Base-by-base conservation (phyloP, 148 eudicot species). In the Camellia sinensis region DNA sequence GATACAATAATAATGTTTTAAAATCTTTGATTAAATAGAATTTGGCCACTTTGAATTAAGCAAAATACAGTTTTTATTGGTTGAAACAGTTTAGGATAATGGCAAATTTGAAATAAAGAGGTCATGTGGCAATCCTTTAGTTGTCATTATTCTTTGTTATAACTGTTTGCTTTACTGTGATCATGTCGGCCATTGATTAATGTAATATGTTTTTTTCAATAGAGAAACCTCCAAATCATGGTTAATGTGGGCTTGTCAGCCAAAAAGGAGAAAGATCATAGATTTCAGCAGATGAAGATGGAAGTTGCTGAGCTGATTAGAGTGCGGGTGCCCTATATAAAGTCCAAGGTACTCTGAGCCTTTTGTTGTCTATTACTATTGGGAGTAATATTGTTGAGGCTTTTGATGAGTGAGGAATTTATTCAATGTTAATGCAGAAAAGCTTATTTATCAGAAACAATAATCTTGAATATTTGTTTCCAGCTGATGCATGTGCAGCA, bases 201-300 rank as follows among this genome's bases (percentile, higher is more conserved):
- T 59, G 18, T 8, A 60, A 2, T 78, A 70, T 75, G 73, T 15
- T 81, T 78, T 29, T 74, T 87, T 71, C 70, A 37, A 79, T 90
- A 97, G 99, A 89, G 98, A 82, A 91, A 94, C 84, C 82, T 97
- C 57, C 91, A 90, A 79, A 77, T 84, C 80, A 90, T 92, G 97
- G 90, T 89, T 78, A 90, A 70, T 80, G 80, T 86, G 87, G 91
- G 97, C 52, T 80, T 93, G 86, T 89, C 97, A 5, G 94, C 97
- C 22, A 92, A 88, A 74, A 88, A 92, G 89, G 97, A 97, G 89
- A 97, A 90, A 87, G 93, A 92, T 87, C 92, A 85, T 78, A 90
- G 88, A 85, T 84, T 91, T 75, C 94, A 91, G 82, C 91, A 83
- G 82, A 89, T 85, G 82, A 97, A 94, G 80, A 90, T 88, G 81